phyloP scores from a whole-genome alignment of 208 protist species.

The Wallacemonas sp. region DNA sequence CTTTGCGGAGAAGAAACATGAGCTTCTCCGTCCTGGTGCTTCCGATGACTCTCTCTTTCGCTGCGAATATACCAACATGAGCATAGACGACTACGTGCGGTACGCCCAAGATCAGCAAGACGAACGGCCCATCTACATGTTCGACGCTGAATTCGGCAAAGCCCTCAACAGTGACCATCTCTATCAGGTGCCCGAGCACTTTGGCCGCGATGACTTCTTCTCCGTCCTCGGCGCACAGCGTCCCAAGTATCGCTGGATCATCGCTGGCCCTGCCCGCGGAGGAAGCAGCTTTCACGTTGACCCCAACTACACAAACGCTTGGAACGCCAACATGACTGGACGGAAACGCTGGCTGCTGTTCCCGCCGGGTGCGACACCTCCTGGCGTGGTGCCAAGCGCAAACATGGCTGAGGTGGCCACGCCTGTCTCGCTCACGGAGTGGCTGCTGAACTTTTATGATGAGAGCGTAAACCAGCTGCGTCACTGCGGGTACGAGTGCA shows the following conservation, averaged over 20 bases:
- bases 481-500: constrained; percentile 74
- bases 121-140: constrained; percentile 92
- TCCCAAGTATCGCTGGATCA: constrained; percentile 90
- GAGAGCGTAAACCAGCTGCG: constrained; percentile 61
- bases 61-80: constrained; percentile 89
- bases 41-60: constrained; percentile 59
- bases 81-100: constrained; percentile 76
- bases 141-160: constrained; percentile 82
- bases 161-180: constrained; percentile 54
- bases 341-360: constrained; percentile 90
- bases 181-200: constrained; percentile 82
- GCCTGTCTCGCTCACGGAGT: constrained; percentile 88
- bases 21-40: constrained; percentile 40
- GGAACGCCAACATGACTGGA: constrained; percentile 89
- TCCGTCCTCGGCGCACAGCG: constrained; percentile 56
- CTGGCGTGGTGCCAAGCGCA: constrained; percentile 71
- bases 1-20: constrained; percentile 46
- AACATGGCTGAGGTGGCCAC: constrained; percentile 88
- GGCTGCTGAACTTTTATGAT: constrained; percentile 88
- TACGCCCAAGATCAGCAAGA: constrained; percentile 79
- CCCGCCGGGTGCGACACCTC: constrained; percentile 68
- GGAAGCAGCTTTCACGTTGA: constrained; percentile 91
- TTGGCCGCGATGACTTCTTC: constrained; percentile 85
- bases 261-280: constrained; percentile 76
- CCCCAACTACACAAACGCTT: constrained; percentile 86